Conservation (phyloP, 1,139 yeast species). For the Scheffersomyces titani region DNA sequence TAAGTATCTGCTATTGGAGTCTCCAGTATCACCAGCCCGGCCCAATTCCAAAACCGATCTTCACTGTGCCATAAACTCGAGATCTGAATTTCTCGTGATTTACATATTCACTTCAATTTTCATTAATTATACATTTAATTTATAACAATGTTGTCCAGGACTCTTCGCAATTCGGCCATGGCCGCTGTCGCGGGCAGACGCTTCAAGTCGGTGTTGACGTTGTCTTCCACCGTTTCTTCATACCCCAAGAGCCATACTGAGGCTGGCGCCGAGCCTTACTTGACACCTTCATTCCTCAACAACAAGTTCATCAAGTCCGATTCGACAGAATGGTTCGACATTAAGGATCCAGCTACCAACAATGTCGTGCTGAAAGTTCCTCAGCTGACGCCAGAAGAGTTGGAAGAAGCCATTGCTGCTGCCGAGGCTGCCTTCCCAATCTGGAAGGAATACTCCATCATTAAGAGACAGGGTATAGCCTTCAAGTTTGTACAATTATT, state of each 20-base stretch:
- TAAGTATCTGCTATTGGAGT: not conserved
- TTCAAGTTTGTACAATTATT: slow-evolving; percentile 71
- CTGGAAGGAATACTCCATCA: slow-evolving; percentile 61
- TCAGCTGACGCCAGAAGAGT: slow-evolving; percentile 67
- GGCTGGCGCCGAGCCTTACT: slow-evolving; percentile 42
- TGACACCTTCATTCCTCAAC: slow-evolving; percentile 60
- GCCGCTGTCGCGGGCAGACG: slow-evolving; percentile 11
- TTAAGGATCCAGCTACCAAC: slow-evolving; percentile 79
- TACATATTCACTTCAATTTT: not conserved
- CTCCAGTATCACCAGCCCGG: not conserved
- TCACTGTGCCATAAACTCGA: not conserved
- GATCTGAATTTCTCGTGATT: not conserved
- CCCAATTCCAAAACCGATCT: not conserved
- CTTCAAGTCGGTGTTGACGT: slow-evolving; percentile 23
- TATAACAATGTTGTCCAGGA: slow-evolving; percentile 10
- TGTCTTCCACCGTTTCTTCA: slow-evolving; percentile 31
- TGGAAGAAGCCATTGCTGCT: slow-evolving; percentile 65
- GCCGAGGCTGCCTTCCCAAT: slow-evolving; percentile 62
- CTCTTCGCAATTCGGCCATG: slow-evolving; percentile 5
- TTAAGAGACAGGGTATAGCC: slow-evolving; percentile 74
- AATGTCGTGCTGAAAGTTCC: slow-evolving; percentile 68
- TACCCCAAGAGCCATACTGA: slow-evolving; percentile 53
- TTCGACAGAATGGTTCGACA: slow-evolving; percentile 64
- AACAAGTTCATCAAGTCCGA: slow-evolving; percentile 60
- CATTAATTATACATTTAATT: not conserved